These are phyloP conservation scores for Carex arenaria DNA, from an alignment of 202 grass and related monocot genomes.

Conservation along the genomic window DNA sequence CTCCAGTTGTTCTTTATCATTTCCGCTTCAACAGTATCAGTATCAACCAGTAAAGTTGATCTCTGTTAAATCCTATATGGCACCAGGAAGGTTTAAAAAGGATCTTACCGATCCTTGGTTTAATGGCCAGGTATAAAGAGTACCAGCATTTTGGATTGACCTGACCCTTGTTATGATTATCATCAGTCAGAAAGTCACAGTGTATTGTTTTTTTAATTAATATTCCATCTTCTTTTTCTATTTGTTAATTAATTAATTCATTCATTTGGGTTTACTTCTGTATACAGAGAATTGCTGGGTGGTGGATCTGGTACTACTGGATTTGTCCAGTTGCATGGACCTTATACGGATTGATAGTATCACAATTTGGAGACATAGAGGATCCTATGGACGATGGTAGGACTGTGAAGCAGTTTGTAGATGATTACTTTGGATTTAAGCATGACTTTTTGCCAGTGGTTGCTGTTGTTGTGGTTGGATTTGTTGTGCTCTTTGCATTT, in stretches of 20 bases:
- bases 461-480: conserved; percentile 27
- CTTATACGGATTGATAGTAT: conserved; percentile 45
- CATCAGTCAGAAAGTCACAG: background rate
- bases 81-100: background rate
- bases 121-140: background rate
- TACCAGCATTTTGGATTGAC: background rate
- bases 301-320: conserved; percentile 76
- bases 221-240: background rate
- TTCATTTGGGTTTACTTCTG: background rate
- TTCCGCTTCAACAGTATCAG: background rate
- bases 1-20: background rate
- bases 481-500: conserved; percentile 37
- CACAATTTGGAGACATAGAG: conserved; percentile 43
- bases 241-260: background rate
- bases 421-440: conserved; percentile 50
- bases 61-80: background rate
- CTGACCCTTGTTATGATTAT: background rate
- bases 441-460: conserved; percentile 43
- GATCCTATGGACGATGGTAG: background rate
- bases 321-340: conserved; percentile 49
- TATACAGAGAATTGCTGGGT: conserved; percentile 42
- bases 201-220: background rate
- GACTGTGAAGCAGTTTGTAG: conserved; percentile 25
- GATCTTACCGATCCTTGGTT: background rate
- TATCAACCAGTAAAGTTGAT: background rate